Percentiles rank a stretch among this genome's conserved stretches.
Conservation (phyloP, 1,139 yeast genomes). For the Diutina ranongensis region DNA sequence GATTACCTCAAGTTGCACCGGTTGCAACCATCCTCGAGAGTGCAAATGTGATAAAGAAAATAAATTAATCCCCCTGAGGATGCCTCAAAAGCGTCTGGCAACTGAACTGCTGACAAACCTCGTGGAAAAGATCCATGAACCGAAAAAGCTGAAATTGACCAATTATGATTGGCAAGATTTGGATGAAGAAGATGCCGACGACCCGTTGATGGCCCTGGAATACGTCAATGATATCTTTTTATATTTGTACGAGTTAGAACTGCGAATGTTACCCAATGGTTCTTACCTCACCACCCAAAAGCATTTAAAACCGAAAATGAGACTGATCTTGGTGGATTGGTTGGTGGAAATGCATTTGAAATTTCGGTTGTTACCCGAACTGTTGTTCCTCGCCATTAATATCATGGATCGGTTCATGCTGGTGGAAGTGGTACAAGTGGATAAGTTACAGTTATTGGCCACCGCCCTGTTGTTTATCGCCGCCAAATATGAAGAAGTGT, state of each 20-base stretch:
- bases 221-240: conserved; percentile 81
- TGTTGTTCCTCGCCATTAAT: conserved; percentile 78
- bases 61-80: conserved; percentile 24
- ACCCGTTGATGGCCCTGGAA: conserved; percentile 92
- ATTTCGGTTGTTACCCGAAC: conserved; percentile 82
- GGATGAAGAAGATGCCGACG: conserved; percentile 83
- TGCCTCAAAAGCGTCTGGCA: conserved; percentile 47
- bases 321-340: conserved; percentile 92
- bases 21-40: conserved; percentile 2
- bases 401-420: conserved; percentile 87
- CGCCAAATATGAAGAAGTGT: conserved; percentile 91
- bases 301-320: conserved; percentile 71
- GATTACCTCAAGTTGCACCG: conserved; percentile 4
- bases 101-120: conserved; percentile 42
- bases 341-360: conserved; percentile 83
- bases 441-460: conserved; percentile 80
- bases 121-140: conserved; percentile 30
- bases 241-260: conserved; percentile 65
- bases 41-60: conserved; percentile 3
- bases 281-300: conserved; percentile 66
- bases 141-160: conserved; percentile 25
- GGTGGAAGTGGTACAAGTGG: conserved; percentile 66
- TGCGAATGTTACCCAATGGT: conserved; percentile 66
- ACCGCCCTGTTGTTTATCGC: conserved; percentile 87
- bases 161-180: conserved; percentile 74